These are phyloP conservation scores for Cetradonia linearis DNA, from an alignment of 495 filamentous ascomycete genomes.

Conservation along the genomic window DNA sequence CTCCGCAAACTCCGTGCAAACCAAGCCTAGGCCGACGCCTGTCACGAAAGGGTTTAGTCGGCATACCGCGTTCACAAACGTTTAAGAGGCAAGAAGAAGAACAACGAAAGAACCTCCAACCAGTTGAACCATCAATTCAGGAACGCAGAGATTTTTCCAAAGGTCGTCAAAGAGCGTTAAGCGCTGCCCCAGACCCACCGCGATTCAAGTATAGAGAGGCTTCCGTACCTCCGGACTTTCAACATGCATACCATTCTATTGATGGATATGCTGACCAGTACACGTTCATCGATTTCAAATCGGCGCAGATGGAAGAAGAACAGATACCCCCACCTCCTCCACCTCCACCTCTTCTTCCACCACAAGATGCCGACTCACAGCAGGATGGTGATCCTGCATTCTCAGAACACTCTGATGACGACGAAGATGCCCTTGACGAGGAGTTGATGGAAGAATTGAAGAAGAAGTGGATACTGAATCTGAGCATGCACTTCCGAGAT, in stretches of 20 bases:
- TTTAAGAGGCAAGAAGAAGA: constrained; percentile 78
- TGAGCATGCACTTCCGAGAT: constrained; percentile 98
- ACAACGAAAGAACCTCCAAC: constrained; percentile 57
- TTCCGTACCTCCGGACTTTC: constrained; percentile 26
- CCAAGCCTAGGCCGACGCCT: constrained; percentile 44
- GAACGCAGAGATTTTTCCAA: constrained; percentile 68
- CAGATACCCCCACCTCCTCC: constrained; percentile 19
- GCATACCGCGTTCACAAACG: constrained; percentile 61
- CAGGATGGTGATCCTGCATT: constrained; percentile 30
- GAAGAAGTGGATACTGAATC: constrained; percentile 85
- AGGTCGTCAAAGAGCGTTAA: constrained; percentile 50
- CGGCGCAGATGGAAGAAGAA: constrained; percentile 14
- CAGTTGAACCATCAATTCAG: constrained; percentile 45
- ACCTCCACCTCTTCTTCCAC: constrained; percentile 16
- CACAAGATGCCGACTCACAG: neutral
- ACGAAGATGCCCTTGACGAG: constrained; percentile 38
- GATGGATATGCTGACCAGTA: constrained; percentile 6
- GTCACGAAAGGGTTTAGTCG: constrained; percentile 66
- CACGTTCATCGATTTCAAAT: neutral
- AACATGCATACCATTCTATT: constrained; percentile 15
- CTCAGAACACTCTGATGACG: constrained; percentile 25
- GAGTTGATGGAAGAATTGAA: constrained; percentile 74
- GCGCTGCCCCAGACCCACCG: constrained; percentile 31
- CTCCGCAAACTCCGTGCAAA: constrained; percentile 15
- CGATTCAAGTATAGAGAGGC: constrained; percentile 16